Evolutionary conservation across 1,139 yeast species (phyloP).

Genomic region (Blastobotrys malaysiensis): DNA sequence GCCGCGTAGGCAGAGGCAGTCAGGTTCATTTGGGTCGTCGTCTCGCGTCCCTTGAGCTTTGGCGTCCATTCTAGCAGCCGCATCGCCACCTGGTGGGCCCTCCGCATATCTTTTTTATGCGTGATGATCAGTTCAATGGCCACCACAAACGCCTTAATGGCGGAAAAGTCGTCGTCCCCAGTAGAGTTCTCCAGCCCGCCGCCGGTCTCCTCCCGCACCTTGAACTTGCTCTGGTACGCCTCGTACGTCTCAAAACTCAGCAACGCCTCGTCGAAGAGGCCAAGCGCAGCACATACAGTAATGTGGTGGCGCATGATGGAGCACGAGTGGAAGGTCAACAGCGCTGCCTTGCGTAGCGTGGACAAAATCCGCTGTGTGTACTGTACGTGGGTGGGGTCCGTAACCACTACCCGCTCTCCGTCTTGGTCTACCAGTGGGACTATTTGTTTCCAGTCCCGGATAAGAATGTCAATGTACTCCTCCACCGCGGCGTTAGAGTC

Average conservation of each 20-base stretch:
- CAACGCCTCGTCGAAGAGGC: slow-evolving; percentile 34
- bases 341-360: slow-evolving; percentile 35
- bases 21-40: slow-evolving; percentile 12
- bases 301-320: slow-evolving; percentile 38
- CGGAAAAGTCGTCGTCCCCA: slow-evolving; percentile 29
- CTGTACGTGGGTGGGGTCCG: slow-evolving; percentile 15
- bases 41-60: background rate
- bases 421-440: slow-evolving; percentile 4
- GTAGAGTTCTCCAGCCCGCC: slow-evolving; percentile 16
- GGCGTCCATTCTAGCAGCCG: slow-evolving; percentile 23
- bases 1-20: slow-evolving; percentile 10
- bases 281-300: slow-evolving; percentile 29
- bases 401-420: slow-evolving; percentile 22
- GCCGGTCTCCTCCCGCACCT: slow-evolving; percentile 29
- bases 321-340: slow-evolving; percentile 46
- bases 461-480: slow-evolving; percentile 30
- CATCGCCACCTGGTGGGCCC: slow-evolving; percentile 26
- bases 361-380: slow-evolving; percentile 22
- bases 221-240: slow-evolving; percentile 35
- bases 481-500: slow-evolving; percentile 35
- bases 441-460: slow-evolving; percentile 28
- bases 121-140: slow-evolving; percentile 20
- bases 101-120: slow-evolving; percentile 18
- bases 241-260: slow-evolving; percentile 43
- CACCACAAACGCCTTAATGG: slow-evolving; percentile 24